Evolutionary conservation across 192 early-diverging fungal genomes (phyloP), one percentile per base, ranked within the genome.

Genomic region (Umbelopsis sp.): DNA sequence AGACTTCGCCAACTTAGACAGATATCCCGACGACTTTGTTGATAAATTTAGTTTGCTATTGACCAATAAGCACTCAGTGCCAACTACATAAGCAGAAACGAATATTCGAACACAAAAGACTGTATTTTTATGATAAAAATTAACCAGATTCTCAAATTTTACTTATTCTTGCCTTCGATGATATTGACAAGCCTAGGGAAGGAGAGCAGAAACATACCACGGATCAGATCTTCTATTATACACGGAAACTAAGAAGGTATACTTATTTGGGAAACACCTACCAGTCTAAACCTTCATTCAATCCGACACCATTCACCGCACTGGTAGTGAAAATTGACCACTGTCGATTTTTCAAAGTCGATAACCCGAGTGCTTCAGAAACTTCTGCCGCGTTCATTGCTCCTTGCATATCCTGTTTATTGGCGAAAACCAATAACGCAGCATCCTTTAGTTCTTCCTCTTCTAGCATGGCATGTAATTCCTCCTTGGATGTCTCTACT

Each of bases 381-480:
- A 99, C 92, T 81, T 98, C 93, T 8, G 94, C 91, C 22, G 90
- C 87, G 31, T 90, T 86, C 91, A 98, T 92, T 24, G 97, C 96
- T 21, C 94, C 93, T 51, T 86, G 88, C 91, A 97, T 94, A 80
- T 99, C 97, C 84, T 99, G 97, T 83, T 99, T 99, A 75, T 99
- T 99, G 45, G 97, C 97, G 83, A 98, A 90, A 56, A 99, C 96
- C 56, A 99, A 80, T 74, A 99, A 79, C 49, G 93, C 89, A 1
- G 96, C 87, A 52, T 94, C 93, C 74, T 88, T 87, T 54, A 98
- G 81, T 82, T 99, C 97, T 71, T 95, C 95, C 83, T 99, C 97
- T 47, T 93, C 90, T 74, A 99, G 82, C 96, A 99, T 98, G 12
- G 91, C 85, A 71, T 90, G 86, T 75, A 99, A 82, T 78, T 99